phyloP scores from a whole-genome alignment of 2,329 filamentous ascomycete species.

The Pyrenophora teres region DNA sequence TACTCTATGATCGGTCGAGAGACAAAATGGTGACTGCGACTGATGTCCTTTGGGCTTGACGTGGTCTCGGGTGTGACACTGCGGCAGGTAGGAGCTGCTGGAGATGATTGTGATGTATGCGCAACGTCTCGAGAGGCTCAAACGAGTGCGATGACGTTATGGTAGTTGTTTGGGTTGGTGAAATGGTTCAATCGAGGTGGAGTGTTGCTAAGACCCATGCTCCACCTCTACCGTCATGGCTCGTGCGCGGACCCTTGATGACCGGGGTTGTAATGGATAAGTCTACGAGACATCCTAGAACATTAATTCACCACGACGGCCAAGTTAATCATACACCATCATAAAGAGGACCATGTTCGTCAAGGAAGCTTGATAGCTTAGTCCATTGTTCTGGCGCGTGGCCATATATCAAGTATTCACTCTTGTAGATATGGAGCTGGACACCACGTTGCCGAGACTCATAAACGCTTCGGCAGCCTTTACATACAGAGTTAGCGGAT shows the following conservation, averaged over 20 bases:
- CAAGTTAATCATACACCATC: not conserved
- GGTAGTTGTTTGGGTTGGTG: constrained; percentile 3
- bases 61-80: not conserved
- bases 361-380: constrained; percentile 46
- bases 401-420: constrained; percentile 37
- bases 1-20: not conserved
- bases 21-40: not conserved
- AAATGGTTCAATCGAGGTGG: constrained; percentile 4
- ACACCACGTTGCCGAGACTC: constrained; percentile 58
- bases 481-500: constrained; percentile 8
- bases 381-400: not conserved
- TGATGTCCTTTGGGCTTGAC: not conserved
- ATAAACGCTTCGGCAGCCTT: constrained; percentile 58
- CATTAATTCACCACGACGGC: not conserved
- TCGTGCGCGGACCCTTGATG: constrained; percentile 3
- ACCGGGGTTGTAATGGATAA: not conserved
- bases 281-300: not conserved
- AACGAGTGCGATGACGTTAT: not conserved
- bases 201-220: not conserved
- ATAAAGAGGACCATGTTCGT: constrained; percentile 49
- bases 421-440: constrained; percentile 50
- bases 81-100: not conserved
- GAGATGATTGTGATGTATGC: not conserved
- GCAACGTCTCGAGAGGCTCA: not conserved
- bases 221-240: constrained; percentile 1